A percentile compares a stretch with the other conserved stretches of the same genome.
Conservation (phyloP, 2,329 filamentous ascomycete species). For the Aspergillus fumigatiaffinis region DNA sequence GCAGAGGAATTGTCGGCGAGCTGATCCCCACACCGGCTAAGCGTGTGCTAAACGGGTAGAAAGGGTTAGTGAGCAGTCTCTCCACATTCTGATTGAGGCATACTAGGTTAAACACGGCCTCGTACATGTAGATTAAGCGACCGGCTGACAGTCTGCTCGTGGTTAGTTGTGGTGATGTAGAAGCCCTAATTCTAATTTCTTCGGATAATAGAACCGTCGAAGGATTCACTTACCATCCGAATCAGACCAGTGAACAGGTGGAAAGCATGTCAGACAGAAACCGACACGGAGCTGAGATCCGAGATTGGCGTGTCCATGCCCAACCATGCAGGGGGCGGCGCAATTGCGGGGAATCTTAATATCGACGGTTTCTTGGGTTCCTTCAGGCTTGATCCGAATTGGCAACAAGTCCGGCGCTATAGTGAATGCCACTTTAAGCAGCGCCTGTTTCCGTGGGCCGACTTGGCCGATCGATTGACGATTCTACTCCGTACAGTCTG, state of each 20-base stretch:
- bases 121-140: too few species aligned
- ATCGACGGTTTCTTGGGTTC: background rate
- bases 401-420: background rate
- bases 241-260: background rate
- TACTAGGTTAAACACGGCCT: too few species aligned
- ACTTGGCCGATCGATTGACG: background rate
- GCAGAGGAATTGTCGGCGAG: background rate
- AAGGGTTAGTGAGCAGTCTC: too few species aligned
- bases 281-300: too few species aligned
- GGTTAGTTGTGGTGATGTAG: background rate
- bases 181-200: background rate
- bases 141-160: background rate
- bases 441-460: background rate
- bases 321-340: background rate
- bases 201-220: background rate
- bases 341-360: background rate
- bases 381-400: background rate
- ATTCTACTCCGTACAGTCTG: background rate
- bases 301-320: background rate
- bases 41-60: too few species aligned
- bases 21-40: too few species aligned
- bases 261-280: background rate
- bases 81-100: too few species aligned
- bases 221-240: background rate
- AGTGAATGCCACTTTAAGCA: background rate